Evolutionary conservation across 306 rosid genomes (phyloP).

Genomic region (Pyrus betulifolia): DNA sequence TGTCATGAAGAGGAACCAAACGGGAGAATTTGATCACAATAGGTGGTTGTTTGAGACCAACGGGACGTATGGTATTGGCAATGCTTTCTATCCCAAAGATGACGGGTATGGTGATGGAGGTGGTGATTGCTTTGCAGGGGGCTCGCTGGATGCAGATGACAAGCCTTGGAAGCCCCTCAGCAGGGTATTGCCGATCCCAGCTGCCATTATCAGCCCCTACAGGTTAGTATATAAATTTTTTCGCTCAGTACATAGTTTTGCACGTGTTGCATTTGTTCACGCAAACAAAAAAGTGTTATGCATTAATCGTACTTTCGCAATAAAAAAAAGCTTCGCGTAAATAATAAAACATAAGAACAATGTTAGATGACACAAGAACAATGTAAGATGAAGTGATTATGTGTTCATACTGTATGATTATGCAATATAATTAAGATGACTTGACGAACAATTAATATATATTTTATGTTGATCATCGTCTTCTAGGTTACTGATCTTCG

Average conservation of each 20-base stretch:
- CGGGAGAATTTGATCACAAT: constrained; percentile 86
- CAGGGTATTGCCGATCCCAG: constrained; percentile 41
- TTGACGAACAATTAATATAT: background rate
- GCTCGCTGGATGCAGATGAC: constrained; percentile 43
- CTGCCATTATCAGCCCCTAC: constrained; percentile 70
- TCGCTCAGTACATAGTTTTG: background rate
- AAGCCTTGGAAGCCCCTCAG: constrained; percentile 78
- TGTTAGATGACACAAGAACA: background rate
- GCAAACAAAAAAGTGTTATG: background rate
- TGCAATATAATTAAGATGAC: background rate
- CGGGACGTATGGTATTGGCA: constrained; percentile 88
- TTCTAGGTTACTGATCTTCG: constrained; percentile 45
- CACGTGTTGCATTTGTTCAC: background rate
- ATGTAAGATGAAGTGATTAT: background rate
- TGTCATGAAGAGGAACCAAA: constrained; percentile 72
- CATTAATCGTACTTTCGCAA: background rate
- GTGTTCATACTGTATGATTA: background rate
- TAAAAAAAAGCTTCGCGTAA: background rate
- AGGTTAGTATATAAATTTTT: constrained; percentile 29
- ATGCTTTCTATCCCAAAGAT: constrained; percentile 63
- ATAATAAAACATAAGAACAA: background rate
- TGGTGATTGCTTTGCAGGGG: constrained; percentile 31
- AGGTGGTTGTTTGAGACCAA: constrained; percentile 80
- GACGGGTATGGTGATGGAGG: constrained; percentile 35
- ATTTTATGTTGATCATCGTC: too few relatives aligned